These are phyloP conservation scores for Chalciporus sp. DNA, from an alignment of 1,284 basidiomycete species.

Conservation along the genomic window DNA sequence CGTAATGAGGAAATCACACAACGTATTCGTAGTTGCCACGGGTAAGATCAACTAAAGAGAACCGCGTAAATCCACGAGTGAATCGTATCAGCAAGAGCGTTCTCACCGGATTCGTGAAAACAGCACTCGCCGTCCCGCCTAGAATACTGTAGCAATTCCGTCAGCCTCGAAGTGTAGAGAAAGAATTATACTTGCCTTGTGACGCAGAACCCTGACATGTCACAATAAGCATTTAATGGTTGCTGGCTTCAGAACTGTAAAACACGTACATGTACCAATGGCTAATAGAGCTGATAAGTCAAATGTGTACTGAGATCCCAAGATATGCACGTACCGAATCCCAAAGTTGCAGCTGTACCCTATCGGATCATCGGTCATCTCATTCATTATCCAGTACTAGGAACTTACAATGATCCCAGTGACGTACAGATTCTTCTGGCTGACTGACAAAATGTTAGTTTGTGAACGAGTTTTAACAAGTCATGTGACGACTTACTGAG, in stretches of 20 bases:
- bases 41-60: conserved; percentile 8
- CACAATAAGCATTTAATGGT: neutral
- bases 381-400: neutral
- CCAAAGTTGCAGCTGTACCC: neutral
- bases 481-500: conserved; percentile 8
- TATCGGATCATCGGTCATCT: neutral
- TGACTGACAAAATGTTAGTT: conserved; percentile 4
- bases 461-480: neutral
- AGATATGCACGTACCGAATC: neutral
- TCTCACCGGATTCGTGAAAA: neutral
- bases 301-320: neutral
- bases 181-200: neutral
- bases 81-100: neutral
- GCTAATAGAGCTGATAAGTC: neutral
- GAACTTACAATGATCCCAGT: conserved; percentile 6
- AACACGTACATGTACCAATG: neutral
- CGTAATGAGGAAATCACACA: conserved; percentile 20
- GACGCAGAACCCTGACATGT: neutral
- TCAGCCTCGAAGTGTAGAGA: neutral
- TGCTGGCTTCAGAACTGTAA: neutral
- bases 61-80: neutral
- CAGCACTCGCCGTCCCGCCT: neutral
- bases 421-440: neutral
- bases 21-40: conserved; percentile 3
- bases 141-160: neutral